Conservation (phyloP, 148 eudicot species). For the Chenopodium quinoa region DNA sequence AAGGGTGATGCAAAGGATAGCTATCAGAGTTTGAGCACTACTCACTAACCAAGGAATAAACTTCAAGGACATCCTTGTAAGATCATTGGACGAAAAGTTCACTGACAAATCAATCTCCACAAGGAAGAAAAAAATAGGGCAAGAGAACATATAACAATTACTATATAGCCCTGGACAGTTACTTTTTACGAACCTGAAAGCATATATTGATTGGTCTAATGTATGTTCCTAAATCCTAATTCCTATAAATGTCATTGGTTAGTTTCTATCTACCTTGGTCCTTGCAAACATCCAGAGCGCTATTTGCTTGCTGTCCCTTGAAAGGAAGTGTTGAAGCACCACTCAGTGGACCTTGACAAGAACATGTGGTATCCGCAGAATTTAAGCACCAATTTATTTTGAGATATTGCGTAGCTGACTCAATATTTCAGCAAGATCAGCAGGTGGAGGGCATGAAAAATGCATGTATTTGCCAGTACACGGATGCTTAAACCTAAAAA, state of each 20-base stretch:
- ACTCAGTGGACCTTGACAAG: background rate
- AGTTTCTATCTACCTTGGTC: background rate
- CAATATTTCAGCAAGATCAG: slow-evolving; percentile 61
- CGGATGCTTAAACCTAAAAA: slow-evolving; percentile 79
- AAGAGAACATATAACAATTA: background rate
- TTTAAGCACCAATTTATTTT: slow-evolving; percentile 13
- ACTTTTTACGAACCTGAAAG: slow-evolving; percentile 7
- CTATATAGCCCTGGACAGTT: background rate
- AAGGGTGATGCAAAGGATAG: background rate
- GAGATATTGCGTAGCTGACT: slow-evolving; percentile 44
- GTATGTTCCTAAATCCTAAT: background rate
- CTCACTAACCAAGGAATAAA: background rate
- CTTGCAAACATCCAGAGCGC: slow-evolving; percentile 1
- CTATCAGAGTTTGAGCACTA: background rate
- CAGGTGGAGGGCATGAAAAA: slow-evolving; percentile 79
- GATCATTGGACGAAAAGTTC: background rate
- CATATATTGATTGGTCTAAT: slow-evolving; percentile 2
- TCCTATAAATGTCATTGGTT: background rate
- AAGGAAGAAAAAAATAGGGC: background rate
- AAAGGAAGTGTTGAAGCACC: background rate
- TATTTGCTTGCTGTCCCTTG: background rate
- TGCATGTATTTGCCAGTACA: slow-evolving; percentile 55
- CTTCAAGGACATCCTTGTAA: background rate
- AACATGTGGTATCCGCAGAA: background rate
- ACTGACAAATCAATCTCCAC: background rate